Evolutionary conservation across 352 stramenopile species (phyloP).

Genomic region (Elongisporangium prolatum): DNA sequence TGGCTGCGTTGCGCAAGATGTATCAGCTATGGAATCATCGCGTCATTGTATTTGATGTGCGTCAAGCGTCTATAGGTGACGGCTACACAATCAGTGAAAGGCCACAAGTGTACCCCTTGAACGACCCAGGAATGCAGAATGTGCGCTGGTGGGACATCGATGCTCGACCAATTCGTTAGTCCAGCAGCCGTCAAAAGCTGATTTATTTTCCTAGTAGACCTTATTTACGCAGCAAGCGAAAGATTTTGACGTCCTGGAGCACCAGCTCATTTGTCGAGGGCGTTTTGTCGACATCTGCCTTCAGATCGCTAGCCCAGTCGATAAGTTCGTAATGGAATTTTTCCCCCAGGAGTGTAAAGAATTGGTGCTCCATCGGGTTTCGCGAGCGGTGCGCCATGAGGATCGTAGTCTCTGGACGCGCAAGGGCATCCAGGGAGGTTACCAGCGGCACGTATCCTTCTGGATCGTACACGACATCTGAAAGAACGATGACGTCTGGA

Average conservation of each 20-base stretch:
- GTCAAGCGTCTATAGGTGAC: neutral
- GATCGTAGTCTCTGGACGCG: slow-evolving; percentile 33
- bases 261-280: slow-evolving; percentile 12
- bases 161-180: neutral
- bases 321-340: slow-evolving; percentile 42
- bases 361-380: slow-evolving; percentile 78
- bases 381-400: slow-evolving; percentile 76
- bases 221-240: neutral
- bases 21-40: slow-evolving; percentile 14
- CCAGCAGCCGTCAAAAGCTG: neutral
- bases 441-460: slow-evolving; percentile 67
- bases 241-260: slow-evolving; percentile 51
- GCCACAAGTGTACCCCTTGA: slow-evolving; percentile 6
- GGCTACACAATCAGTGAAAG: slow-evolving; percentile 3
- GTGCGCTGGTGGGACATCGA: neutral
- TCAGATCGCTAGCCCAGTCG: slow-evolving; percentile 28
- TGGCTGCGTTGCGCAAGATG: slow-evolving; percentile 1
- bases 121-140: slow-evolving; percentile 1
- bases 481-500: slow-evolving; percentile 68
- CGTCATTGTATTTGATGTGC: slow-evolving; percentile 6
- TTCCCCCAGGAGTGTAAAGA: slow-evolving; percentile 57
- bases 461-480: slow-evolving; percentile 80
- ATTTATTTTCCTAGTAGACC: neutral
- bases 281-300: neutral
- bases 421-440: slow-evolving; percentile 40